Evolutionary conservation across 495 filamentous ascomycete species (phyloP).

Genomic region (Podospora australis): DNA sequence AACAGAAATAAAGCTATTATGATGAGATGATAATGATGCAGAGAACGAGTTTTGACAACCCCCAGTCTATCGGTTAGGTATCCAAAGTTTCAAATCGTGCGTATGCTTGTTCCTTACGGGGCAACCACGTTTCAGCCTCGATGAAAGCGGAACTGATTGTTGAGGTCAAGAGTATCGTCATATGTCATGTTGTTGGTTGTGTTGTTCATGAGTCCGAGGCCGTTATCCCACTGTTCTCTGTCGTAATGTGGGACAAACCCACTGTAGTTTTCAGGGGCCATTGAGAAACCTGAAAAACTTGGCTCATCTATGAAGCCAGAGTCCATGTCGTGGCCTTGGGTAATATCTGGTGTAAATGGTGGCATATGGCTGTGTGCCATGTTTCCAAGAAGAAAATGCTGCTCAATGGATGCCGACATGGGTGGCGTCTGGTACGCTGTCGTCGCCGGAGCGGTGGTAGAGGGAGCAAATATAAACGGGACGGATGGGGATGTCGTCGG

Average conservation of each 20-base stretch:
- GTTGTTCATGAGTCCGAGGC: neutral
- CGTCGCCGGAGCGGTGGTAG: neutral
- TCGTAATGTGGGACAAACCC: conserved; percentile 4
- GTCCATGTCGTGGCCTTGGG: neutral
- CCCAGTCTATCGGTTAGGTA: no score
- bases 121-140: no score
- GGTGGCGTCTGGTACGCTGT: conserved; percentile 6
- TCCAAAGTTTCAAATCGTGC: no score
- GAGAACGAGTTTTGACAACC: no score
- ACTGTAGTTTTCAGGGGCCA: conserved; percentile 1
- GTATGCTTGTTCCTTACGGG: no score
- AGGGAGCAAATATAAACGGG: neutral
- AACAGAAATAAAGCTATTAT: no score
- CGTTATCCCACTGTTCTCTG: neutral
- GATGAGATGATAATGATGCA: no score
- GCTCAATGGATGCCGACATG: neutral
- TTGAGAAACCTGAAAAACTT: conserved; percentile 1
- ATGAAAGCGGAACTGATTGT: no score
- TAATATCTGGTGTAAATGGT: neutral
- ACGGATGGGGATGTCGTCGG: neutral
- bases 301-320: conserved; percentile 4
- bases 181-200: neutral
- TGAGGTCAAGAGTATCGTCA: no score
- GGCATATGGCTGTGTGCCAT: neutral
- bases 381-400: neutral